Evolutionary conservation across 768 basidiomycete genomes (phyloP).

Genomic region (Trametes cingulata): DNA sequence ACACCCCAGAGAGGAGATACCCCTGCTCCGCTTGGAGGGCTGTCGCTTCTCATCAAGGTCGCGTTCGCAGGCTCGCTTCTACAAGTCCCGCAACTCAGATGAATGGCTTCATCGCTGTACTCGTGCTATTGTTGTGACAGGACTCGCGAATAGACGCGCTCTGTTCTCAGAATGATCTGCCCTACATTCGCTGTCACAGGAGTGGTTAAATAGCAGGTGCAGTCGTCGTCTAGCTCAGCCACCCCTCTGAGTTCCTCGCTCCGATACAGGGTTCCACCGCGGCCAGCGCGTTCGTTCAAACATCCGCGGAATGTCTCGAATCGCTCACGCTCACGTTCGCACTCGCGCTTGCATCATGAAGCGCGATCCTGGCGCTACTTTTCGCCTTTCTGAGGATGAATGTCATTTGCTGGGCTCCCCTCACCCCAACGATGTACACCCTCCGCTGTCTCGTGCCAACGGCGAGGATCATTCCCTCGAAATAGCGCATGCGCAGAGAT

Average conservation of each 20-base stretch:
- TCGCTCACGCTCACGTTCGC: neutral
- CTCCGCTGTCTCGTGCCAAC: no score
- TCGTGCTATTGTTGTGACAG: neutral
- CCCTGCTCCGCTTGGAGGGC: neutral
- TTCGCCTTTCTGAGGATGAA: neutral
- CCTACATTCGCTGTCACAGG: neutral
- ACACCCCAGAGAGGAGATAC: neutral
- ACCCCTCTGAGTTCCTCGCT: neutral
- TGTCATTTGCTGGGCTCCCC: no score
- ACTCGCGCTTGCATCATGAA: slow-evolving; percentile 10
- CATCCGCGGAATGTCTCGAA: neutral
- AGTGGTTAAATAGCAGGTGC: slow-evolving; percentile 1
- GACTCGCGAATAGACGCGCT: neutral
- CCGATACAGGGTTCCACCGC: neutral
- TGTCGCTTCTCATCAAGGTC: neutral
- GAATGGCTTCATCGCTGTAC: neutral
- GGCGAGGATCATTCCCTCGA: no score
- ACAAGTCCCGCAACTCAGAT: slow-evolving; percentile 3
- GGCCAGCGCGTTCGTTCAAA: neutral
- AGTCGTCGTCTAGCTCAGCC: neutral
- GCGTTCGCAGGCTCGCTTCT: neutral
- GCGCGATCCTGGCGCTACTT: slow-evolving; percentile 18
- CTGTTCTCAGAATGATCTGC: neutral
- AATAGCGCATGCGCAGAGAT: no score
- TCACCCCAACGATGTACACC: no score